A percentile compares a stretch with the other conserved stretches of the same genome.
These are phyloP conservation scores for Aspergillus indologenus DNA, from an alignment of 495 filamentous ascomycete genomes.

Conservation along the genomic window DNA sequence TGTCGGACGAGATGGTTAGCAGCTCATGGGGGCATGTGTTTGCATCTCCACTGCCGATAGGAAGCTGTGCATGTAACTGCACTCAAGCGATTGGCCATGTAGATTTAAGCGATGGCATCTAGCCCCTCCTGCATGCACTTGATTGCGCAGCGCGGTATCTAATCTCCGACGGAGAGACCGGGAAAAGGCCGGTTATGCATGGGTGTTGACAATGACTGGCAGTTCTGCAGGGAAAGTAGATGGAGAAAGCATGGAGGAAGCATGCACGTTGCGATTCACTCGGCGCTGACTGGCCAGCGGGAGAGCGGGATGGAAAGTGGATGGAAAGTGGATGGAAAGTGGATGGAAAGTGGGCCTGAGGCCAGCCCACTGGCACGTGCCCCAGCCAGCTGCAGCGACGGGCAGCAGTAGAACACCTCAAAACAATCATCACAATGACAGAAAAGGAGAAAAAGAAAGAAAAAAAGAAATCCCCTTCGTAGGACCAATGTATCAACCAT, in stretches of 20 bases:
- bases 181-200: too few species aligned
- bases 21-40: neutral
- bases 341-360: slow-evolving; percentile 6
- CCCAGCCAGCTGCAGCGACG: neutral
- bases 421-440: too few species aligned
- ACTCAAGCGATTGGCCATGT: neutral
- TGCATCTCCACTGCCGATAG: neutral
- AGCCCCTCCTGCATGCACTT: too few species aligned
- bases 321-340: too few species aligned
- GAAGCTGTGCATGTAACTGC: neutral
- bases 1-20: neutral
- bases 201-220: too few species aligned
- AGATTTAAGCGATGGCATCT: neutral
- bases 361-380: slow-evolving; percentile 5
- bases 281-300: slow-evolving; percentile 11
- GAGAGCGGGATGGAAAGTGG: neutral
- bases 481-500: too few species aligned
- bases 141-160: too few species aligned
- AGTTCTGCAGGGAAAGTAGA: too few species aligned
- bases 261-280: slow-evolving; percentile 18
- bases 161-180: too few species aligned
- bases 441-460: too few species aligned
- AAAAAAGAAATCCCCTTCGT: too few species aligned
- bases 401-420: too few species aligned
- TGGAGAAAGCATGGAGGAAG: neutral